phyloP scores from a whole-genome alignment of 192 early-diverging fungal genomes.

The Coemansia guatemalensis region DNA sequence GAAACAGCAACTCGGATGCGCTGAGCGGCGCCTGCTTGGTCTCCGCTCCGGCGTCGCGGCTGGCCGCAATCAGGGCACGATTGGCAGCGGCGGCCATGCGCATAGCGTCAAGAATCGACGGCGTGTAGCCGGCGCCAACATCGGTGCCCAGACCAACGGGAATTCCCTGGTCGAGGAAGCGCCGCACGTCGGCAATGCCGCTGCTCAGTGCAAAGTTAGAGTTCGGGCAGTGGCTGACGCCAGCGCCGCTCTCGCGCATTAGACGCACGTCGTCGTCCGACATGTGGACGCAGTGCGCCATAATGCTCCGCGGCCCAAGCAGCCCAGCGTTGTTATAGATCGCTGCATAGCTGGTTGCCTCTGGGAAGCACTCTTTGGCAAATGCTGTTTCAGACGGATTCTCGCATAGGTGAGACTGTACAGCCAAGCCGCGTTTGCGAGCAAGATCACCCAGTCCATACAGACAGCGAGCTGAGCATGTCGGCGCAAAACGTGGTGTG shows the following conservation, averaged over 20 bases:
- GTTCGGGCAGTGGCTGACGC: slow-evolving; percentile 90
- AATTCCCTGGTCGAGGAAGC: slow-evolving; percentile 67
- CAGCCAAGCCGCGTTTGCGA: slow-evolving; percentile 66
- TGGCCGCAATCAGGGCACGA: slow-evolving; percentile 55
- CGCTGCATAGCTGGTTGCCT: slow-evolving; percentile 65
- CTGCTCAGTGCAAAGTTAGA: slow-evolving; percentile 85
- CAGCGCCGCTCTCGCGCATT: slow-evolving; percentile 63
- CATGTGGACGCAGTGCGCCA: slow-evolving; percentile 95
- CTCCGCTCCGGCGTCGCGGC: slow-evolving; percentile 25
- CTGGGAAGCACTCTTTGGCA: slow-evolving; percentile 73
- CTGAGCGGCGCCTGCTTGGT: slow-evolving; percentile 53
- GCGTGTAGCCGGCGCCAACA: slow-evolving; percentile 84
- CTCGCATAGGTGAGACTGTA: slow-evolving; percentile 94
- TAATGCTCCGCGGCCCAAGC: slow-evolving; percentile 71
- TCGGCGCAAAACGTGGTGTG: slow-evolving; percentile 92
- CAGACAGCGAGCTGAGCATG: slow-evolving; percentile 73
- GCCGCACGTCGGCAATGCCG: slow-evolving; percentile 79
- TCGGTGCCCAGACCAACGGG: slow-evolving; percentile 95
- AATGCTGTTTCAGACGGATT: slow-evolving; percentile 77
- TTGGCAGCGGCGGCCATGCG: slow-evolving; percentile 75
- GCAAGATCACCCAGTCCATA: slow-evolving; percentile 70
- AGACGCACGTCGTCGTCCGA: slow-evolving; percentile 67
- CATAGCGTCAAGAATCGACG: slow-evolving; percentile 85
- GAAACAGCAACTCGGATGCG: slow-evolving; percentile 72
- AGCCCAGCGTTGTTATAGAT: slow-evolving; percentile 78